A percentile compares a stretch with the other conserved stretches of the same genome.
phyloP scores from a whole-genome alignment of 2,329 filamentous ascomycete genomes.

The Botryotinia narcissicola region DNA sequence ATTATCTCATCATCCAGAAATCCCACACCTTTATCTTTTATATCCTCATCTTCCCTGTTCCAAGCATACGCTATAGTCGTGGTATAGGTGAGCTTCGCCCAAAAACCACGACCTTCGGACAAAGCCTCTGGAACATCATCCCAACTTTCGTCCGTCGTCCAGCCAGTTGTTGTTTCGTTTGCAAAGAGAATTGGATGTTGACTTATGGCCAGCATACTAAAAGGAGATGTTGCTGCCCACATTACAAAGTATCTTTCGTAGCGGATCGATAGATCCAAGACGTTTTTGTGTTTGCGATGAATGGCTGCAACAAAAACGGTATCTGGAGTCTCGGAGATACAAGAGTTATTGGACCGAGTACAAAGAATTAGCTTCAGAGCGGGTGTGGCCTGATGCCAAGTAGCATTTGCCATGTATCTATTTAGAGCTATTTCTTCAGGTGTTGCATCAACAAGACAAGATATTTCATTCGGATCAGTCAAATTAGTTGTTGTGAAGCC shows the following conservation, averaged over 20 bases:
- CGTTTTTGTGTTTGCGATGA: constrained; percentile 42
- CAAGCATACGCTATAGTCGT: constrained; percentile 42
- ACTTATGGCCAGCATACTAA: constrained; percentile 40
- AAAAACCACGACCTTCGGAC: constrained; percentile 25
- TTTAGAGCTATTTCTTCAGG: constrained; percentile 19
- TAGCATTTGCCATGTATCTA: constrained; percentile 26
- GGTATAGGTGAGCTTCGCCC: constrained; percentile 42
- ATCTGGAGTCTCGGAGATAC: constrained; percentile 29
- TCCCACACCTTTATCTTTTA: constrained; percentile 39
- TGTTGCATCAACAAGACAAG: constrained; percentile 28
- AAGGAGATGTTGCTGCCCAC: constrained; percentile 40
- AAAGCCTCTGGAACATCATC: constrained; percentile 32
- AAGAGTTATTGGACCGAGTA: constrained; percentile 33
- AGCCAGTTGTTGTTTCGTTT: constrained; percentile 41
- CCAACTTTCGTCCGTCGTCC: constrained; percentile 40
- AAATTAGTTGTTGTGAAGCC: constrained; percentile 32
- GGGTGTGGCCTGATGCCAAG: constrained; percentile 44
- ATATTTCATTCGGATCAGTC: constrained; percentile 26
- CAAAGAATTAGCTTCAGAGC: constrained; percentile 42
- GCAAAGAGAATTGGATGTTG: constrained; percentile 39
- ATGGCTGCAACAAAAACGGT: constrained; percentile 40
- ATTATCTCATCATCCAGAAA: constrained; percentile 43
- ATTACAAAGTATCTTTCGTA: constrained; percentile 43
- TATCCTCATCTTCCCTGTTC: constrained; percentile 36
- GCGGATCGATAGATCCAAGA: constrained; percentile 38